These are phyloP conservation scores for Anacardium occidentale DNA, from an alignment of 345 rosid species.

Conservation along the genomic window DNA sequence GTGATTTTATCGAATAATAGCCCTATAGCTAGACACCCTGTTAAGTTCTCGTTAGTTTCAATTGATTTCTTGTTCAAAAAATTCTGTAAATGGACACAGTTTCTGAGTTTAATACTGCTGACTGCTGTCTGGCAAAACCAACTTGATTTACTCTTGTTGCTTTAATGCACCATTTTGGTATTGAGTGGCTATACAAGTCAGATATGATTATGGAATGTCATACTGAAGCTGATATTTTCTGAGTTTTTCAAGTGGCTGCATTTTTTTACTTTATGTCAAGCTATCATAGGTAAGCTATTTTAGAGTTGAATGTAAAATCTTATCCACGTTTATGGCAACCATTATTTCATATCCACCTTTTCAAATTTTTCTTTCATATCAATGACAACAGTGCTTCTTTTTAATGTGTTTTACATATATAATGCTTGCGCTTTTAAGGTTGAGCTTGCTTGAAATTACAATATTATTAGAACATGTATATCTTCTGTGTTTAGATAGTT, in stretches of 20 bases:
- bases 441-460: neutral
- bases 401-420: neutral
- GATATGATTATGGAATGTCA: neutral
- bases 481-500: constrained; percentile 49
- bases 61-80: neutral
- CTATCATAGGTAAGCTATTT: neutral
- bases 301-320: neutral
- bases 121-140: neutral
- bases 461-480: neutral
- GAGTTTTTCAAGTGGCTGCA: neutral
- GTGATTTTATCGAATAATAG: neutral
- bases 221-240: neutral
- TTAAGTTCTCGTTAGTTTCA: neutral
- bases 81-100: neutral
- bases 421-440: neutral
- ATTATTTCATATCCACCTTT: neutral
- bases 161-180: neutral
- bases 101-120: neutral
- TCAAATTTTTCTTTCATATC: neutral
- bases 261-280: neutral
- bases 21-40: neutral
- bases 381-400: neutral
- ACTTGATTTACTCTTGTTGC: neutral
- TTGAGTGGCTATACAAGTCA: neutral
- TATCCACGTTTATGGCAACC: neutral